Evolutionary conservation across 2,329 filamentous ascomycete genomes (phyloP).

Genomic region (Fragosphaeria purpurea): DNA sequence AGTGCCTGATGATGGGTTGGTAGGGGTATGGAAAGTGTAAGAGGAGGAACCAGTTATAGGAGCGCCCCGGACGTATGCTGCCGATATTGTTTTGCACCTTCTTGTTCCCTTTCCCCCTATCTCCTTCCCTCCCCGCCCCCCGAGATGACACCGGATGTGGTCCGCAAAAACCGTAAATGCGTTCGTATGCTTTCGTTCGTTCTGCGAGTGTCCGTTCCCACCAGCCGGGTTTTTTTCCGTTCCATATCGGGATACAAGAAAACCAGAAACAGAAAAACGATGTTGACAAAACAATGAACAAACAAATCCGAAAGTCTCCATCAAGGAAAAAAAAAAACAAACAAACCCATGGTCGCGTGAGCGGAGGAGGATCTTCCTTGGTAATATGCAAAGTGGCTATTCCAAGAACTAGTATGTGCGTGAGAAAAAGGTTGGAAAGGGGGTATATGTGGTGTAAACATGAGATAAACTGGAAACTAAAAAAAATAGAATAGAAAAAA

Average conservation of each 20-base stretch:
- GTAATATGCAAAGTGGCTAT: constrained; percentile 1
- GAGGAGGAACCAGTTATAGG: no score
- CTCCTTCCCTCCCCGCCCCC: no score
- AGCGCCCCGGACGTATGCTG: no score
- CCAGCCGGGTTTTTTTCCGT: no score
- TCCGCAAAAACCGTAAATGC: no score
- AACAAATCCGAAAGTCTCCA: not conserved
- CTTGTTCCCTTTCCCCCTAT: no score
- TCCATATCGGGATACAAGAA: not conserved
- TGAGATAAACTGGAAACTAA: constrained; percentile 9
- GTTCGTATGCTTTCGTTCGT: no score
- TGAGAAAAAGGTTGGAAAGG: not conserved
- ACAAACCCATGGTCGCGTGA: constrained; percentile 8
- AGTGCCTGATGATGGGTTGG: no score
- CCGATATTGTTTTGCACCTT: no score
- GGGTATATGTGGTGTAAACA: constrained; percentile 4
- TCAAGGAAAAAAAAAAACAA: not conserved
- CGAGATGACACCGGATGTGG: no score
- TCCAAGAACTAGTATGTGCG: constrained; percentile 1
- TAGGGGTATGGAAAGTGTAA: no score
- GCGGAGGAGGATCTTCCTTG: constrained; percentile 7
- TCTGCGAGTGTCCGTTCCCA: no score
- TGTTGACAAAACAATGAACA: not conserved
- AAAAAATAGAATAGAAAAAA: constrained; percentile 13
- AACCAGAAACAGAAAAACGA: not conserved